Conservation (phyloP, 169 alveolate species). For the Eimeria acervulina region DNA sequence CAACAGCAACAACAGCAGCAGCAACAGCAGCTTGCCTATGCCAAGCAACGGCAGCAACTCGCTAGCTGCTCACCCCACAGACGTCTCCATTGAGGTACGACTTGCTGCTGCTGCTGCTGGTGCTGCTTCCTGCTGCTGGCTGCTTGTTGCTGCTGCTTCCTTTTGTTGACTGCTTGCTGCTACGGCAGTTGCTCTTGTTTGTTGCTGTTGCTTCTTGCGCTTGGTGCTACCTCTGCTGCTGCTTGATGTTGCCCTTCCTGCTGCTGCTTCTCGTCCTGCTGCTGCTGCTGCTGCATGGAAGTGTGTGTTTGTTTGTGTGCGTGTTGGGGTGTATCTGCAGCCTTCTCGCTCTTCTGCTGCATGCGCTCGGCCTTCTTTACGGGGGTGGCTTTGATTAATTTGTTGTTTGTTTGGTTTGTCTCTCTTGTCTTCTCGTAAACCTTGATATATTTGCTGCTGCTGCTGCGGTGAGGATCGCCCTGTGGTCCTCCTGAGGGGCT, state of each 20-base stretch:
- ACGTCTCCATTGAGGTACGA: not conserved
- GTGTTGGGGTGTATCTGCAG: no score
- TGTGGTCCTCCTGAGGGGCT: not conserved
- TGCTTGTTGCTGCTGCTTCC: not conserved
- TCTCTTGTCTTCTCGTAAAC: no score
- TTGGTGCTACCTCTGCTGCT: not conserved
- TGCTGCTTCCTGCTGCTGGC: not conserved
- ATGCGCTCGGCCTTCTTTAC: not conserved
- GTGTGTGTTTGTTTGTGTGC: no score
- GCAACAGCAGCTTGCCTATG: not conserved
- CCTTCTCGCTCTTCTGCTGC: not conserved
- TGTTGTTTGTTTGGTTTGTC: no score
- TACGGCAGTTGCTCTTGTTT: not conserved
- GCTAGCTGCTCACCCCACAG: not conserved
- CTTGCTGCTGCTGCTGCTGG: not conserved
- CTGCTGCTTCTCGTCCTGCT: no score
- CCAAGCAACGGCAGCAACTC: not conserved
- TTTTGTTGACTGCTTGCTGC: not conserved
- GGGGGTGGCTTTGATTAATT: not conserved
- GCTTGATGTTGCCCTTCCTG: no score
- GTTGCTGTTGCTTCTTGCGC: not conserved
- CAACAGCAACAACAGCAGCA: not conserved
- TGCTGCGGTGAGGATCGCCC: not conserved
- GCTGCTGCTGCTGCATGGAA: no score
- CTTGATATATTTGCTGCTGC: not conserved